Evolutionary conservation across 2,329 filamentous ascomycete species (phyloP).

Genomic region (Aschersonia sp.): DNA sequence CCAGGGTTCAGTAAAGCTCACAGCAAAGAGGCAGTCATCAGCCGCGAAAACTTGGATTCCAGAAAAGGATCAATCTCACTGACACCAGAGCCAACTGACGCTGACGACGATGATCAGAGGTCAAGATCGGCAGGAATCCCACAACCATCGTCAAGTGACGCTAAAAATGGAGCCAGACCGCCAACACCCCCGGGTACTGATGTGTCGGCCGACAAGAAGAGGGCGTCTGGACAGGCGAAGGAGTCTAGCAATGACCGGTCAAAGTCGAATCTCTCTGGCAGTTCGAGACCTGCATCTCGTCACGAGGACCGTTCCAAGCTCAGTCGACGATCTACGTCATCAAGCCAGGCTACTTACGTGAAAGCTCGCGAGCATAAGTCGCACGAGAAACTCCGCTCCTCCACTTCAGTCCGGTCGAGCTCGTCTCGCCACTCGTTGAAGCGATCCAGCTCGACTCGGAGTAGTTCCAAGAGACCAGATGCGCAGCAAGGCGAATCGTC

Average conservation of each 20-base stretch:
- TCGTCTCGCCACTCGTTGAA: conserved; percentile 18
- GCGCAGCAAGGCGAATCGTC: conserved; percentile 27
- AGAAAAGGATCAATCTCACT: conserved; percentile 25
- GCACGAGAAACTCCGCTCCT: conserved; percentile 20
- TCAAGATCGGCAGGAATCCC: conserved; percentile 33
- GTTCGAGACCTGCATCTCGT: conserved; percentile 29
- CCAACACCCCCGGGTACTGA: conserved; percentile 52
- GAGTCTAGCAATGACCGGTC: conserved; percentile 14
- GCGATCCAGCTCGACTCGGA: conserved; percentile 24
- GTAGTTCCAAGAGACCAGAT: conserved; percentile 19
- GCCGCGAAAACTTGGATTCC: conserved; percentile 34
- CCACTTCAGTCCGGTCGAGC: conserved; percentile 19
- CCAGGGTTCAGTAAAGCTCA: conserved; percentile 80
- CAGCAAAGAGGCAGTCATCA: conserved; percentile 72
- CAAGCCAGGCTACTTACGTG: conserved; percentile 43
- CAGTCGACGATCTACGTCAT: conserved; percentile 38
- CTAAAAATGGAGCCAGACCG: conserved; percentile 32
- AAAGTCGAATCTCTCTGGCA: conserved; percentile 28
- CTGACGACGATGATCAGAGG: conserved; percentile 29
- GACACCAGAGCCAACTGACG: conserved; percentile 60
- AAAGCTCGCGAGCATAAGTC: conserved; percentile 20
- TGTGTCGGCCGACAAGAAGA: conserved; percentile 28
- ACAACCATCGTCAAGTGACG: conserved; percentile 18
- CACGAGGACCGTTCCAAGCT: conserved; percentile 36
- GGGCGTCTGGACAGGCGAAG: conserved; percentile 20